Percentiles rank a stretch among this genome's conserved stretches.
phyloP scores from a whole-genome alignment of 495 filamentous ascomycete species.

The Bacidia rubella region DNA sequence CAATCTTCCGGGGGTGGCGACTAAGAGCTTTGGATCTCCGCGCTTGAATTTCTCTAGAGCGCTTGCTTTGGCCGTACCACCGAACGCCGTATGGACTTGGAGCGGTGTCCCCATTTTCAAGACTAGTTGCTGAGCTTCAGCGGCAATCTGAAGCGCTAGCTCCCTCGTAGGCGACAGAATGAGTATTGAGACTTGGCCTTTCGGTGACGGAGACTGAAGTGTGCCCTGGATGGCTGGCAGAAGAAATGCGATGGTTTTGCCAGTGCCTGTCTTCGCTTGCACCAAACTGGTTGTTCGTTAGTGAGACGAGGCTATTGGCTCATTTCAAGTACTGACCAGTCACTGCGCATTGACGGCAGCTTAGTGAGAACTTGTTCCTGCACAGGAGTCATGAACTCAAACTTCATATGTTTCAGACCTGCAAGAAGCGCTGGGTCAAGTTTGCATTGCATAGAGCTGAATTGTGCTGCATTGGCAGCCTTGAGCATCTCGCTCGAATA shows the following conservation, averaged over 20 bases:
- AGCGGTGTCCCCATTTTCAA: slow-evolving; percentile 27
- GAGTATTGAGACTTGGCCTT: slow-evolving; percentile 44
- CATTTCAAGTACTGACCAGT: slow-evolving; percentile 26
- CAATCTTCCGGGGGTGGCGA: slow-evolving; percentile 51
- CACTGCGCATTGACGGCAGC: slow-evolving; percentile 36
- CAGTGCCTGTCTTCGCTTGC: slow-evolving; percentile 77
- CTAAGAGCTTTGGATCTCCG: slow-evolving; percentile 38
- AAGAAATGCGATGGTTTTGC: slow-evolving; percentile 71
- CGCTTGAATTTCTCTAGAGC: slow-evolving; percentile 33
- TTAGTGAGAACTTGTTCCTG: slow-evolving; percentile 40
- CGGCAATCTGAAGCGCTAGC: slow-evolving; percentile 52
- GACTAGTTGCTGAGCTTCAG: slow-evolving; percentile 40
- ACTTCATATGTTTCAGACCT: slow-evolving; percentile 32
- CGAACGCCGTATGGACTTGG: slow-evolving; percentile 40
- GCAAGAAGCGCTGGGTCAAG: slow-evolving; percentile 34
- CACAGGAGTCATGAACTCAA: slow-evolving; percentile 40
- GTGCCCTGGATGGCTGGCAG: slow-evolving; percentile 60
- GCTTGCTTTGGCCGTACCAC: slow-evolving; percentile 37
- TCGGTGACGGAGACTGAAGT: slow-evolving; percentile 23
- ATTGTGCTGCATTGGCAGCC: slow-evolving; percentile 22
- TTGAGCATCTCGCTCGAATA: slow-evolving; percentile 17
- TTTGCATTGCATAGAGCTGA: slow-evolving; percentile 32
- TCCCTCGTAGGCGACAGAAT: slow-evolving; percentile 55
- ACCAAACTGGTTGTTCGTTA: slow-evolving; percentile 29
- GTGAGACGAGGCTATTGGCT: not conserved